These are phyloP conservation scores for Ophiostoma populinum DNA, from an alignment of 2,329 filamentous ascomycete genomes.

Conservation along the genomic window DNA sequence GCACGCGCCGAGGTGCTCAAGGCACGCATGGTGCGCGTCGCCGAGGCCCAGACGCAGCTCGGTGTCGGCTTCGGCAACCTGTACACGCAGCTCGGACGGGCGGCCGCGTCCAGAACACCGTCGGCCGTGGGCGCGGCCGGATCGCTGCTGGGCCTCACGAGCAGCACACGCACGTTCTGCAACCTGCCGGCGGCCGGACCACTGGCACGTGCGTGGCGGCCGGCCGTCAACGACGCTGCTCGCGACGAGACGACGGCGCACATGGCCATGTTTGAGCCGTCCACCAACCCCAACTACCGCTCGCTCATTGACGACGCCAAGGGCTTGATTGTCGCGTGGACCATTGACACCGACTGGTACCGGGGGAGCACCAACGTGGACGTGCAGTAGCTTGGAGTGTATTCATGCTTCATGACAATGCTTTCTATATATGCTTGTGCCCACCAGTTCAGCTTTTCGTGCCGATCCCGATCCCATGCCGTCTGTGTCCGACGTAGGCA, in stretches of 20 bases:
- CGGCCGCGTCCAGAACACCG: constrained; percentile 13
- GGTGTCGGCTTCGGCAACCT: constrained; percentile 68
- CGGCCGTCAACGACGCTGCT: constrained; percentile 62
- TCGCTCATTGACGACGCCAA: constrained; percentile 48
- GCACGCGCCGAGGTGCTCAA: constrained; percentile 69
- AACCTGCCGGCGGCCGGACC: constrained; percentile 43
- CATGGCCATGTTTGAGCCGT: constrained; percentile 58
- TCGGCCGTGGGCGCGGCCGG: neutral
- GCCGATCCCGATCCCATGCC: too few relatives aligned
- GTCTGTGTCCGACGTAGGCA: too few relatives aligned
- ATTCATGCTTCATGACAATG: neutral
- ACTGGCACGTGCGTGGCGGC: constrained; percentile 40
- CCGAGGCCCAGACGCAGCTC: constrained; percentile 45
- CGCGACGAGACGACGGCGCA: constrained; percentile 68
- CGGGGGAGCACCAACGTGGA: constrained; percentile 24
- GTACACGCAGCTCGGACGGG: constrained; percentile 67
- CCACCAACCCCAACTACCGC: constrained; percentile 56
- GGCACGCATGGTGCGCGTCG: constrained; percentile 51
- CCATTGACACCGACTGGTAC: constrained; percentile 49
- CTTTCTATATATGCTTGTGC: neutral
- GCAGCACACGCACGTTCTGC: constrained; percentile 57
- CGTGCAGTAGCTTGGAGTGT: neutral
- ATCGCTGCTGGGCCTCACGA: neutral
- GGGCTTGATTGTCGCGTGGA: constrained; percentile 47
- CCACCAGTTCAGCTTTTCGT: too few relatives aligned